These are phyloP conservation scores for Blastobotrys buckinghamii DNA, from an alignment of 1,139 yeast species.

Conservation along the genomic window DNA sequence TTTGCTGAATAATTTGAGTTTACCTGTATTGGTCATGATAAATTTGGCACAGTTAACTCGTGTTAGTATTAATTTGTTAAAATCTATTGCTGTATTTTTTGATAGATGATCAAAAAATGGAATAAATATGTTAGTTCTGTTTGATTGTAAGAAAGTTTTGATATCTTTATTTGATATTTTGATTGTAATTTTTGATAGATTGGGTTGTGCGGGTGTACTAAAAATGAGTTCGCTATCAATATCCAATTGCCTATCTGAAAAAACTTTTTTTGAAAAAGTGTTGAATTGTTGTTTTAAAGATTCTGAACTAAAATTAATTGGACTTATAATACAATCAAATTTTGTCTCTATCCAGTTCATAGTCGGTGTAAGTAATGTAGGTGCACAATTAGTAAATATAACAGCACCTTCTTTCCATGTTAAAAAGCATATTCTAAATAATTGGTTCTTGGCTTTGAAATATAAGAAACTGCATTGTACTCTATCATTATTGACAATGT, in stretches of 20 bases:
- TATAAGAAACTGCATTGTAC: conserved; percentile 8
- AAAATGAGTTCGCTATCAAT: conserved; percentile 19
- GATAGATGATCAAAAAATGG: conserved; percentile 17
- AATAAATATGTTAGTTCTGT: conserved; percentile 12
- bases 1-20: conserved; percentile 17
- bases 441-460: conserved; percentile 3
- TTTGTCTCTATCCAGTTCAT: conserved; percentile 16
- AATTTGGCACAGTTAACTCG: conserved; percentile 24
- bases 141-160: conserved; percentile 4
- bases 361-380: conserved; percentile 10
- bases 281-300: conserved; percentile 6
- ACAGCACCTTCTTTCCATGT: conserved; percentile 10
- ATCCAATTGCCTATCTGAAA: background rate
- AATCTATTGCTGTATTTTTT: conserved; percentile 17
- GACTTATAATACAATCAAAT: conserved; percentile 17
- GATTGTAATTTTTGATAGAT: conserved; percentile 18
- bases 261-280: background rate
- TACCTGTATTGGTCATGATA: conserved; percentile 20
- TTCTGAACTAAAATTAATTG: conserved; percentile 9
- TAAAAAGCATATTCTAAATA: conserved; percentile 11
- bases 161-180: conserved; percentile 19
- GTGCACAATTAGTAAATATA: conserved; percentile 18
- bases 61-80: conserved; percentile 15
- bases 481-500: conserved; percentile 3
- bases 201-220: conserved; percentile 14